Conservation (phyloP, 495 filamentous ascomycete species). For the Trypethelium eluteriae region DNA sequence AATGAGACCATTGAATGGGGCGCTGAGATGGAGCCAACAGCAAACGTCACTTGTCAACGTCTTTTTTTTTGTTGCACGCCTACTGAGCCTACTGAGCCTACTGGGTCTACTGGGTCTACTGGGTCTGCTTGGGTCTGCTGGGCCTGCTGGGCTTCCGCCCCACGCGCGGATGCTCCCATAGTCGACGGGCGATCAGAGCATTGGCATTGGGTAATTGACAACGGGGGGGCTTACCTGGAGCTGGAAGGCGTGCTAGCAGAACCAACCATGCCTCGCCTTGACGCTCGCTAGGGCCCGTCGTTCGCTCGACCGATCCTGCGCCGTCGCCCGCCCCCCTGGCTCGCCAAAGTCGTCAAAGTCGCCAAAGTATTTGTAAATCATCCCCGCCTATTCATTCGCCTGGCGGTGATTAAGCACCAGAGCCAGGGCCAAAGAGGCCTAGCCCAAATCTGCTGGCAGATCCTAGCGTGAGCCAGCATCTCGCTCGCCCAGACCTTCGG, state of each 20-base stretch:
- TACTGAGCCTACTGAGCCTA: not conserved
- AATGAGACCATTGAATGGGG: too few species aligned
- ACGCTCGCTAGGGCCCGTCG: slow-evolving; percentile 2
- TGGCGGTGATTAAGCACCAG: not conserved
- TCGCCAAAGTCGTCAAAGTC: not conserved
- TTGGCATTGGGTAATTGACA: not conserved
- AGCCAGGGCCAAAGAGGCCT: not conserved
- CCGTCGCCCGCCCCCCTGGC: slow-evolving; percentile 5
- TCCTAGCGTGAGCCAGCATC: slow-evolving; percentile 8
- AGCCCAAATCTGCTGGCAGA: slow-evolving; percentile 11
- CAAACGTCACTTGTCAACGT: not conserved
- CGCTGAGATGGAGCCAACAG: too few species aligned
- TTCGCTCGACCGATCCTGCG: slow-evolving; percentile 7
- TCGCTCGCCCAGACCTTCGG: slow-evolving; percentile 2
- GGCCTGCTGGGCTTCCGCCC: not conserved
- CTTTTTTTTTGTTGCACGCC: not conserved
- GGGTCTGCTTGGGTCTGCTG: too few species aligned
- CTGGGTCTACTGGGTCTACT: too few species aligned
- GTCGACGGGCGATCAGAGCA: not conserved
- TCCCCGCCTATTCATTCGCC: not conserved
- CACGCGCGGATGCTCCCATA: slow-evolving; percentile 11
- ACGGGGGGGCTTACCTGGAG: not conserved
- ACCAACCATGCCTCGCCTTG: not conserved
- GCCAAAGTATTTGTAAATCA: slow-evolving; percentile 5
- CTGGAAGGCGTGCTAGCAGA: not conserved